Percentiles rank a stretch among this genome's conserved stretches.
Conservation (phyloP, 1,284 basidiomycete genomes). For the Moesziomyces sp. region DNA sequence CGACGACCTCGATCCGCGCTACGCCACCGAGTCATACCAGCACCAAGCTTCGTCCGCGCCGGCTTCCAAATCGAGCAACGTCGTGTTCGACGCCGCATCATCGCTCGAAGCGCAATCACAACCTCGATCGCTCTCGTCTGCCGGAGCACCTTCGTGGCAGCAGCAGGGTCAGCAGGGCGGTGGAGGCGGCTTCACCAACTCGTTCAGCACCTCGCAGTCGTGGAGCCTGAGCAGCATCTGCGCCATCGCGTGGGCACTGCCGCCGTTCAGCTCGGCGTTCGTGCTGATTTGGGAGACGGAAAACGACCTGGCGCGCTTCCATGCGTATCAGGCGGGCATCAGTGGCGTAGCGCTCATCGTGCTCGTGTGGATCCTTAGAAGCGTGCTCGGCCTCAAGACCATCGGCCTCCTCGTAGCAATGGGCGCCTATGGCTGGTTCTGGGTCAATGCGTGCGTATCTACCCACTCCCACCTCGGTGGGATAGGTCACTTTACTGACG, state of each 20-base stretch:
- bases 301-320: conserved; percentile 59
- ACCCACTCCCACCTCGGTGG: background rate
- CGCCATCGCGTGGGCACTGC: conserved; percentile 53
- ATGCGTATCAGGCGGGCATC: conserved; percentile 60
- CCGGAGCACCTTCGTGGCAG: conserved; percentile 19
- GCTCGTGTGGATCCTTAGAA: conserved; percentile 50
- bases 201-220: conserved; percentile 38
- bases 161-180: conserved; percentile 4
- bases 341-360: conserved; percentile 47
- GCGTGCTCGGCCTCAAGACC: conserved; percentile 53
- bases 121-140: background rate
- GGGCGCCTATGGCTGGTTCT: conserved; percentile 59
- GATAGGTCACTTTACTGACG: background rate
- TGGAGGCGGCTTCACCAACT: conserved; percentile 17
- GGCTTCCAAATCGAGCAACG: conserved; percentile 13
- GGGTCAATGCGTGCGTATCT: conserved; percentile 60
- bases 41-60: conserved; percentile 22
- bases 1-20: conserved; percentile 53
- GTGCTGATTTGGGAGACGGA: conserved; percentile 61
- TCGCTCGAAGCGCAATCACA: conserved; percentile 35
- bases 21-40: conserved; percentile 58
- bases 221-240: conserved; percentile 56
- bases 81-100: conserved; percentile 48
- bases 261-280: conserved; percentile 54
- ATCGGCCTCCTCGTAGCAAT: conserved; percentile 57